Conservation (phyloP, 2,329 filamentous ascomycete species). For the Fusarium concolor region DNA sequence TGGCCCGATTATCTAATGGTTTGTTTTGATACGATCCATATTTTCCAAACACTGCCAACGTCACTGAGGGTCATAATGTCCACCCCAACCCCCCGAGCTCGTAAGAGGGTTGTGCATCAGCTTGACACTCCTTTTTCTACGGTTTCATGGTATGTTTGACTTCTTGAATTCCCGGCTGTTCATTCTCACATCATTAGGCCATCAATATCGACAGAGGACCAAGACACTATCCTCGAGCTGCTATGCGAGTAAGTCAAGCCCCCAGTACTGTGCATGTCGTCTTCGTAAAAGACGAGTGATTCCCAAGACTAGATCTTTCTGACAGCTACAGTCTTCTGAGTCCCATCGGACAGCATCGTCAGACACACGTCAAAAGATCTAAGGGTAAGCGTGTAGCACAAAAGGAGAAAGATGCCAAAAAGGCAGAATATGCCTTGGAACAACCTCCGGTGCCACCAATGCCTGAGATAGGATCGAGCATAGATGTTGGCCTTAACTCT, state of each 20-base stretch:
- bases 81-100: conserved; percentile 42
- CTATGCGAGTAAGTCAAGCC: conserved; percentile 68
- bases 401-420: conserved; percentile 60
- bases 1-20: not conserved
- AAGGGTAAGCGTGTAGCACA: conserved; percentile 68
- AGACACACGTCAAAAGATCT: conserved; percentile 64
- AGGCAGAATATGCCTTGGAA: conserved; percentile 31
- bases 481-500: conserved; percentile 74
- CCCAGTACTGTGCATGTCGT: not conserved
- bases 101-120: conserved; percentile 71
- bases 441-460: conserved; percentile 49
- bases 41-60: not conserved
- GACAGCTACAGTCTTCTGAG: conserved; percentile 64
- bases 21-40: too few relatives aligned
- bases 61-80: conserved; percentile 40
- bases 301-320: conserved; percentile 10
- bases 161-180: not conserved
- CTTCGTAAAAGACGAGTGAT: not conserved
- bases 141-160: conserved; percentile 65
- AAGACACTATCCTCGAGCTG: conserved; percentile 73
- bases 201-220: conserved; percentile 65
- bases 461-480: conserved; percentile 65
- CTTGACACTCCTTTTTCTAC: conserved; percentile 74
- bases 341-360: conserved; percentile 72
- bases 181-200: conserved; percentile 63